phyloP scores from a whole-genome alignment of 108 stramenopile genomes.

The Nannochloropsis salina region DNA sequence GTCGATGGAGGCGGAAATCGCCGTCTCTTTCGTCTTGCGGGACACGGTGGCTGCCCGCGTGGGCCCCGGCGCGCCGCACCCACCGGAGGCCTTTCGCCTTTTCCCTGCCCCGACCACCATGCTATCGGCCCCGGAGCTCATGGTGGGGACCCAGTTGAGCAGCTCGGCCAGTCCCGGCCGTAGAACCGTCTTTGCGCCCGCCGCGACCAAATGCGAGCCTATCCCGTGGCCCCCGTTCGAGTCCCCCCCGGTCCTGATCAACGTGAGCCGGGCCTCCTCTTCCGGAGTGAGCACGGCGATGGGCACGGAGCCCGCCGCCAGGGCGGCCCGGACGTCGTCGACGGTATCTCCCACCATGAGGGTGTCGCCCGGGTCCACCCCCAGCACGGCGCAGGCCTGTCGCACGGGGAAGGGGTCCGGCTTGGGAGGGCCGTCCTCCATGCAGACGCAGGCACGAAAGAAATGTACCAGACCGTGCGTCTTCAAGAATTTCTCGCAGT shows the following conservation, averaged over 20 bases:
- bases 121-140: not conserved
- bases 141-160: conserved; percentile 33
- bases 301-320: conserved; percentile 63
- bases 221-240: conserved; percentile 18
- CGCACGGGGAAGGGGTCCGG: conserved; percentile 71
- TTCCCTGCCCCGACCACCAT: not conserved
- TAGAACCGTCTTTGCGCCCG: conserved; percentile 38
- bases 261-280: conserved; percentile 50
- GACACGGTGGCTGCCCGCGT: not conserved
- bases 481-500: conserved; percentile 72
- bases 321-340: conserved; percentile 74
- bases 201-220: conserved; percentile 23
- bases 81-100: not conserved
- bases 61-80: conserved; percentile 2
- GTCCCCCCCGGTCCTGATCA: not conserved
- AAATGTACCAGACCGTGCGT: conserved; percentile 47
- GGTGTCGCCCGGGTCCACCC: conserved; percentile 30
- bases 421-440: conserved; percentile 86
- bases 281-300: conserved; percentile 78
- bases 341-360: conserved; percentile 83
- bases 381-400: conserved; percentile 57
- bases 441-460: conserved; percentile 66
- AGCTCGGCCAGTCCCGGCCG: conserved; percentile 45
- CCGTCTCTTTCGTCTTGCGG: conserved; percentile 54
- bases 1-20: conserved; percentile 42